Evolutionary conservation across 768 basidiomycete species (phyloP), one percentile per base, ranked within the genome.

Genomic region (Lentinula guzmanii): DNA sequence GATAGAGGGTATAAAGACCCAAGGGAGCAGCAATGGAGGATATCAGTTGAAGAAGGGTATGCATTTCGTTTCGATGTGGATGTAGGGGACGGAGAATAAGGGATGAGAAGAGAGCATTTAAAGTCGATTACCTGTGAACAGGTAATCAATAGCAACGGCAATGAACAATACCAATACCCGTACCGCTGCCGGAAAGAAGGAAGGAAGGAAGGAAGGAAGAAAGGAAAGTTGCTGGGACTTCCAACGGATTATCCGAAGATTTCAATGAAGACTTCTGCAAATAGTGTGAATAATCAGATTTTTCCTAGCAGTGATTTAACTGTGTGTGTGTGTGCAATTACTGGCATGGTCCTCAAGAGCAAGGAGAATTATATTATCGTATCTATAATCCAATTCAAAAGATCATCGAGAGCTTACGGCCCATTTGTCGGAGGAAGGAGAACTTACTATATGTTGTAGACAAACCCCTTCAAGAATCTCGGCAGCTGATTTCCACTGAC

Each of bases 391-490:
- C 16, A 42, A 16, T 28, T 28, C 28, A 28, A 5, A 58, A 31
- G 1, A 31, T 13, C 28, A 33, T 43, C 21, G 16, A 7, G 15
- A 45, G 42, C 5, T 3, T 16, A 46, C 63, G n/a, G 8, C 13
- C 11, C 6, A 50, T 21, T 13, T 5, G 31, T 41, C 51, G 41
- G 63, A 21, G 34, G 35, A 1, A 69, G 42, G 16, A 28, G 28
- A 28, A 28, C 76, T 62, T 61, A 86, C 86, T 80, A 65, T 85
- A 87, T 64, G 76, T 77, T 9, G 87, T 66, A 33, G 84, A 28
- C 83, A 35, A 88, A 67, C 2, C 79, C 76, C 64, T 84, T 85
- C 48, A 90, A 74, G 11, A 89, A 83, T 64, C 83, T 80, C 86
- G 28, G 28, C 86, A 89, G 63, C 82, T 77, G 41, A 80, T 69